Base-by-base conservation (phyloP, 1,284 basidiomycete species). In the Cryptococcus jaspeensis region DNA sequence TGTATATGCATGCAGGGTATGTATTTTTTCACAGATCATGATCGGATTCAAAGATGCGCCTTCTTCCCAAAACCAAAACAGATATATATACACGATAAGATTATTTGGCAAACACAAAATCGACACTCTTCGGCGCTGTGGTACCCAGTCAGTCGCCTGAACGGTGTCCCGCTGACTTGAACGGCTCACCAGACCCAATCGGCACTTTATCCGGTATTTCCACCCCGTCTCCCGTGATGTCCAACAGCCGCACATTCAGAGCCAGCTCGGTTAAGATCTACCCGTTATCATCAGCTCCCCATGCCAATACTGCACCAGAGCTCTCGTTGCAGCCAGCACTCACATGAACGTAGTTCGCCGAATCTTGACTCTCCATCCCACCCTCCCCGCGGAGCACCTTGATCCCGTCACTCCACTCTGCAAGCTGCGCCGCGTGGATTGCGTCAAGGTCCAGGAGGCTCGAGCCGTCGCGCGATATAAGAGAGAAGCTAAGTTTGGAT, bases 401-500 rank as follows among this genome's bases (percentile, higher is more conserved):
- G 72, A 98, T 77, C 2, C 93, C 94, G 73, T 98, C 94, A 0
- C 90, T 90, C 94, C 94, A 98, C 78, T 98, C 94, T 22, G 91
- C 89, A 84, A 90, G 92, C 45, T 90, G 82, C 18, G 88, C 86
- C 52, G 85, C 82, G 73, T 94, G 90, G 9, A 89, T 84, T 1
- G 92, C 91, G 65, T 93, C 88, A 62, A 90, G 84, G 73, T 96
- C 91, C 5, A 91, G 88, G 54, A 95, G 75, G 18, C 88, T 87
- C 15, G 85, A 83, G 67, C 90, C 88, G n/a, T 62, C 52, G 25
- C 72, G 70, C 58, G 84, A 84, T 32, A 87, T 81, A 56, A 93
- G 76, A 5, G 89, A 91, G 75, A 92, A 93, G 2, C 88, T 90
- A 23, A 91, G 79, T 2, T 87, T 85, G 0, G 89, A 90, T 2